Conservation (phyloP, 2,329 filamentous ascomycete genomes). For the Amesomyces nigricolor region DNA sequence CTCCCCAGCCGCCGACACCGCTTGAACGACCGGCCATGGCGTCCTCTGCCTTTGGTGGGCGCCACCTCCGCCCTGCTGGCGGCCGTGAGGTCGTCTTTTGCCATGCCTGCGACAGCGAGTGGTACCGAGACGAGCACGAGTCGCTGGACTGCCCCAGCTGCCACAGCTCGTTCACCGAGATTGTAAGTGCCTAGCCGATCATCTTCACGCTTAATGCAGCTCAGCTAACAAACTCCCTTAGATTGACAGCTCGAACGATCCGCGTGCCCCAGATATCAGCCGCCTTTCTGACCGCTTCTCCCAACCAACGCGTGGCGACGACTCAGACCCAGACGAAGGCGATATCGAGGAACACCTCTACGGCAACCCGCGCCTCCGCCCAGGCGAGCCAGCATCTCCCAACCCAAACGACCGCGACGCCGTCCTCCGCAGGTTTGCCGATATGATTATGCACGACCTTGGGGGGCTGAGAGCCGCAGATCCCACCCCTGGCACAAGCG, state of each 20-base stretch:
- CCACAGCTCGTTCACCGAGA: constrained; percentile 72
- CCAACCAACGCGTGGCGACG: constrained; percentile 35
- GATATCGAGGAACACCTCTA: constrained; percentile 51
- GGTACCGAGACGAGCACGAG: constrained; percentile 62
- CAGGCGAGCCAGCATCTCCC: not conserved
- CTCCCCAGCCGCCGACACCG: constrained; percentile 35
- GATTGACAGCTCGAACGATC: constrained; percentile 56
- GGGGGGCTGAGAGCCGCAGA: constrained; percentile 21
- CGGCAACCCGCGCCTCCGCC: constrained; percentile 9
- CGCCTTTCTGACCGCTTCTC: not conserved
- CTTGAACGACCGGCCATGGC: constrained; percentile 23
- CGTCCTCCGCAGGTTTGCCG: constrained; percentile 39
- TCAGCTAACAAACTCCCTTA: constrained; percentile 29
- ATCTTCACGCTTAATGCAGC: not conserved
- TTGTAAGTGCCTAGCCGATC: constrained; percentile 52
- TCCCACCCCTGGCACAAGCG: not conserved
- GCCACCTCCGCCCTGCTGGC: constrained; percentile 45
- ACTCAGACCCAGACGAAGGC: constrained; percentile 54
- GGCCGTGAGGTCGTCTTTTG: constrained; percentile 75
- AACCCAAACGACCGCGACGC: constrained; percentile 29
- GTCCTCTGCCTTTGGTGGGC: constrained; percentile 14
- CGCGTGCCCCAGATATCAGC: constrained; percentile 37
- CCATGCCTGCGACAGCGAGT: constrained; percentile 74
- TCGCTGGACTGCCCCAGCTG: constrained; percentile 73
- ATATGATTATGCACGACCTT: constrained; percentile 39